Percentiles rank a stretch among this genome's conserved stretches.
Evolutionary conservation across 257 asterid genomes (phyloP).

Genomic region (Anisodus tanguticus): DNA sequence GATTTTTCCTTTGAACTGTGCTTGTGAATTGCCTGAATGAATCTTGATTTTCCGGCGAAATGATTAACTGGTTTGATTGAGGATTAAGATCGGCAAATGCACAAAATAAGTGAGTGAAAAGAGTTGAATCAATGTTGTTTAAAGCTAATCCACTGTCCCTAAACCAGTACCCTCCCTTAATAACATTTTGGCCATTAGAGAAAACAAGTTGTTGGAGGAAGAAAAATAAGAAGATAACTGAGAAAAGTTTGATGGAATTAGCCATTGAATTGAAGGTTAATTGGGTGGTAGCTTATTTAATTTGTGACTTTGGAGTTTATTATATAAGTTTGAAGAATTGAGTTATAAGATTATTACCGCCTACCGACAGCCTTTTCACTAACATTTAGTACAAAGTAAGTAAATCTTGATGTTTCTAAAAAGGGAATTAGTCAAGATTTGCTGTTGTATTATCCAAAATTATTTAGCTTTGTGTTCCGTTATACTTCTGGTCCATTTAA

Average conservation of each 20-base stretch:
- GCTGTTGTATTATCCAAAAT: neutral
- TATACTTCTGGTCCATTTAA: too few relatives aligned
- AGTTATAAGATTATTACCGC: neutral
- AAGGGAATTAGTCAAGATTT: neutral
- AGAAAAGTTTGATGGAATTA: slow-evolving; percentile 21
- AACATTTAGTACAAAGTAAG: neutral
- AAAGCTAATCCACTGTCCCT: slow-evolving; percentile 44
- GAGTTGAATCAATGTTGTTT: slow-evolving; percentile 46
- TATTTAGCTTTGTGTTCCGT: too few relatives aligned
- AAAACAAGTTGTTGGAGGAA: slow-evolving; percentile 33
- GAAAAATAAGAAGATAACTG: slow-evolving; percentile 27
- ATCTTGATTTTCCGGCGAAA: slow-evolving; percentile 43
- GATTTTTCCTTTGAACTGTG: slow-evolving; percentile 45
- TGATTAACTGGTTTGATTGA: slow-evolving; percentile 39
- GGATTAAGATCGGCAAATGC: slow-evolving; percentile 59
- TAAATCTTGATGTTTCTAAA: neutral
- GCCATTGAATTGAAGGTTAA: slow-evolving; percentile 41
- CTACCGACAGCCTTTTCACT: neutral
- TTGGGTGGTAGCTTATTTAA: neutral
- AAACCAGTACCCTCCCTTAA: slow-evolving; percentile 59
- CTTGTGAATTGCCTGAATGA: slow-evolving; percentile 48
- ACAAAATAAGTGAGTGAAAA: slow-evolving; percentile 59
- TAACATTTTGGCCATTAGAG: slow-evolving; percentile 40
- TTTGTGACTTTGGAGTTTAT: neutral
- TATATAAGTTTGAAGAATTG: neutral